Conservation (phyloP, 1,284 basidiomycete species). For the Sanghuangporus baumii region DNA sequence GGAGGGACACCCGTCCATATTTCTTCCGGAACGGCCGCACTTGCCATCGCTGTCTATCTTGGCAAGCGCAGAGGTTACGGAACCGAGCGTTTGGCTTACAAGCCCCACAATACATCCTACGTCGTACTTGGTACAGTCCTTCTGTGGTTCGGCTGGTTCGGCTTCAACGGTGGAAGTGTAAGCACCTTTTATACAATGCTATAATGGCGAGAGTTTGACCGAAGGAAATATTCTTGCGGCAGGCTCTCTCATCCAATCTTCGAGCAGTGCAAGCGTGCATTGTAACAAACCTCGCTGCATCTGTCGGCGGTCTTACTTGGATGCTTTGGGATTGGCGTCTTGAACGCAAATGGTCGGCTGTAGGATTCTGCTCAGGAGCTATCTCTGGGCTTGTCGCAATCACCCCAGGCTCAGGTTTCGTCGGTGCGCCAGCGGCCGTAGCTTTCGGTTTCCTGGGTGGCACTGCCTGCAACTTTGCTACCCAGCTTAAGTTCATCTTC, state of each 20-base stretch:
- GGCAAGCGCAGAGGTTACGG: constrained; percentile 91
- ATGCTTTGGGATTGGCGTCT: constrained; percentile 93
- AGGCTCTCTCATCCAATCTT: constrained; percentile 78
- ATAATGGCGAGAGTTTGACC: not conserved
- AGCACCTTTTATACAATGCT: not conserved
- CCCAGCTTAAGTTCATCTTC: constrained; percentile 83
- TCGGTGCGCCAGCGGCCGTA: constrained; percentile 80
- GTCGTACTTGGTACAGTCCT: constrained; percentile 40
- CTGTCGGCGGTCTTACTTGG: constrained; percentile 89
- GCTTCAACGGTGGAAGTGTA: constrained; percentile 41
- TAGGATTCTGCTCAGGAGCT: constrained; percentile 96
- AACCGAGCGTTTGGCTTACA: constrained; percentile 85
- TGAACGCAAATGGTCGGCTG: constrained; percentile 88
- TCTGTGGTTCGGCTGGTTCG: constrained; percentile 99
- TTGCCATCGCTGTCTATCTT: constrained; percentile 90
- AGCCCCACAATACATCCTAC: constrained; percentile 29
- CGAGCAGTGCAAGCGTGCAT: constrained; percentile 87
- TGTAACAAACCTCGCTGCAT: constrained; percentile 88
- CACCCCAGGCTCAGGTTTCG: constrained; percentile 91
- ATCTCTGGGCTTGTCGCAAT: constrained; percentile 89
- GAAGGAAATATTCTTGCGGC: not conserved
- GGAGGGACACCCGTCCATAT: constrained; percentile 90
- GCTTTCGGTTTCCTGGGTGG: constrained; percentile 84
- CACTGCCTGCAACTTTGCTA: constrained; percentile 88
- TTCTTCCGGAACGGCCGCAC: constrained; percentile 83